phyloP scores from a whole-genome alignment of 495 filamentous ascomycete genomes.

The Neurospora sp. region DNA sequence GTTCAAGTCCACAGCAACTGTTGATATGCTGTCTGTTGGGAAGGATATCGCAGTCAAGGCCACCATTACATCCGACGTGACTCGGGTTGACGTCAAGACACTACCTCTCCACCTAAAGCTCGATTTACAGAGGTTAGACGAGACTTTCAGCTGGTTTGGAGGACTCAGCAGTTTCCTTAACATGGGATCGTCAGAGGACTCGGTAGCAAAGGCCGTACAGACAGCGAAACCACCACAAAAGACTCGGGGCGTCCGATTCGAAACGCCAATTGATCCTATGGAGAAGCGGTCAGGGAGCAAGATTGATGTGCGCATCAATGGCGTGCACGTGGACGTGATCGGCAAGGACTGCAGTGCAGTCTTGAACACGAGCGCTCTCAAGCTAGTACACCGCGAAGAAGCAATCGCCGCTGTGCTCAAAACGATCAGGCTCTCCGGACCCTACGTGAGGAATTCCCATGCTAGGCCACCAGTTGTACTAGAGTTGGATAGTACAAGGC shows the following conservation, averaged over 20 bases:
- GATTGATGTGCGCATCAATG: slow-evolving; percentile 65
- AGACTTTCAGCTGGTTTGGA: slow-evolving; percentile 78
- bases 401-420: slow-evolving; percentile 62
- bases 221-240: slow-evolving; percentile 26
- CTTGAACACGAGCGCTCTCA: slow-evolving; percentile 67
- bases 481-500: slow-evolving; percentile 50
- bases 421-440: slow-evolving; percentile 62
- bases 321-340: slow-evolving; percentile 57
- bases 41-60: slow-evolving; percentile 57
- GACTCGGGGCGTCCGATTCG: slow-evolving; percentile 65
- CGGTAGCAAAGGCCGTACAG: slow-evolving; percentile 29
- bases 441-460: slow-evolving; percentile 39
- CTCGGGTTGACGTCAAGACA: slow-evolving; percentile 64
- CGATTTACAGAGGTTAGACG: slow-evolving; percentile 74
- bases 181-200: slow-evolving; percentile 63
- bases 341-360: slow-evolving; percentile 68
- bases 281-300: slow-evolving; percentile 50
- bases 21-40: slow-evolving; percentile 27
- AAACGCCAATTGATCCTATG: slow-evolving; percentile 39
- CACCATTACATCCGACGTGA: slow-evolving; percentile 37
- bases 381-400: slow-evolving; percentile 61
- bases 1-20: slow-evolving; percentile 54
- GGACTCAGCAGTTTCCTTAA: slow-evolving; percentile 88
- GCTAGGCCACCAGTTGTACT: slow-evolving; percentile 40
- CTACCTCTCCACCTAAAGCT: slow-evolving; percentile 67